Evolutionary conservation across 1,284 basidiomycete species (phyloP).

Genomic region (Ganoderma lingzhi): DNA sequence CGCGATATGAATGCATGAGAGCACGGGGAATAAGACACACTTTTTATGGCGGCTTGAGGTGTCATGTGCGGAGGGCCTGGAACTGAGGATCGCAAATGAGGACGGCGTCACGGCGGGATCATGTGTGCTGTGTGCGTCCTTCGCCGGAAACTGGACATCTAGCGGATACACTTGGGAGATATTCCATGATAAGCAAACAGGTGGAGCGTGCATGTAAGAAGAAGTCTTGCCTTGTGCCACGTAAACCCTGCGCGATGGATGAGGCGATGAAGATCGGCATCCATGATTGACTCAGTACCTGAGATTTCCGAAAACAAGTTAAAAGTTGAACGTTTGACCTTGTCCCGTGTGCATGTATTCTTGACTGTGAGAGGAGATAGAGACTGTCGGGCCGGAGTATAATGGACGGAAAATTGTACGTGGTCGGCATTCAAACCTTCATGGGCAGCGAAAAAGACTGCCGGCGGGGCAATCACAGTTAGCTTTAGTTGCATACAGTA

Average conservation of each 20-base stretch:
- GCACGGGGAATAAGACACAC: conserved; percentile 10
- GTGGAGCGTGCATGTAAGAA: not conserved
- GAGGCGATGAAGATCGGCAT: not conserved
- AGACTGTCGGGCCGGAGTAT: not conserved
- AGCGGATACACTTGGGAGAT: conserved; percentile 2
- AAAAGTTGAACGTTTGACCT: not conserved
- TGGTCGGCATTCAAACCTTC: not conserved
- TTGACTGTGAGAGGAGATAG: not conserved
- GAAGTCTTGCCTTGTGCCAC: not conserved
- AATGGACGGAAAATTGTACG: not conserved
- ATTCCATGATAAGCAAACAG: not conserved
- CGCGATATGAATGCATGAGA: conserved; percentile 12
- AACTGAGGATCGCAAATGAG: not conserved
- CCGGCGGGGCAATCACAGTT: not conserved
- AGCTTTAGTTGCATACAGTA: not conserved
- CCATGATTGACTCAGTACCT: not conserved
- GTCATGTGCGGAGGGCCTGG: conserved; percentile 13
- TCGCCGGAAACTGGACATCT: not conserved
- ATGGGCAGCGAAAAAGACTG: not conserved
- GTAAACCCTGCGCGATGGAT: not conserved
- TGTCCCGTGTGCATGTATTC: not conserved
- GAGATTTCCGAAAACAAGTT: not conserved
- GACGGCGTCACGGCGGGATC: not conserved
- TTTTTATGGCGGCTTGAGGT: conserved; percentile 5
- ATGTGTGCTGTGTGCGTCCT: conserved; percentile 2